A percentile compares a stretch with the other conserved stretches of the same genome.
Conservation (phyloP, 306 rosid genomes). For the Begonia fuchsioides region DNA sequence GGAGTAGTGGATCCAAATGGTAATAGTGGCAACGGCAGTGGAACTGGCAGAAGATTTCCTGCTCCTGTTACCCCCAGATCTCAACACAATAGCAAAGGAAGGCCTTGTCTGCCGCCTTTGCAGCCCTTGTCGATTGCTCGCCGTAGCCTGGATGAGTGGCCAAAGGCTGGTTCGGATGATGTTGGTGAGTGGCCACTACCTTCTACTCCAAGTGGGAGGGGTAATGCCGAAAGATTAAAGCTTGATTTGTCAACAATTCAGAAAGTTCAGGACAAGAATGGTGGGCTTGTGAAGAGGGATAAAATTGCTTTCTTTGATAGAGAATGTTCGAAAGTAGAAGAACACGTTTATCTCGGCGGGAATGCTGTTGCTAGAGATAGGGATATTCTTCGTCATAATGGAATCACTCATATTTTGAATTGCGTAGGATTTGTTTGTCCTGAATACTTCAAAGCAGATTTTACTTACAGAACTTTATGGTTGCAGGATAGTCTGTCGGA, state of each 20-base stretch:
- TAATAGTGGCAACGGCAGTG: constrained; percentile 12
- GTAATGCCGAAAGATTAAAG: constrained; percentile 80
- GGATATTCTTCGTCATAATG: constrained; percentile 72
- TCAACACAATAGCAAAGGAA: constrained; percentile 75
- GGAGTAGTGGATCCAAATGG: constrained; percentile 43
- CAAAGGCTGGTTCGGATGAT: constrained; percentile 85
- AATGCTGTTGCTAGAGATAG: constrained; percentile 93
- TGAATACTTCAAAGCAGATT: constrained; percentile 77
- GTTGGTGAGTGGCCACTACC: constrained; percentile 97
- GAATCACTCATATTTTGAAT: constrained; percentile 85
- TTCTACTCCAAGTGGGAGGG: constrained; percentile 80
- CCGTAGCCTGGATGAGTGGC: constrained; percentile 97
- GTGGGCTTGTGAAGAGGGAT: constrained; percentile 93
- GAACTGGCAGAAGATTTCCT: constrained; percentile 45
- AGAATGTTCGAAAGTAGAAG: constrained; percentile 90
- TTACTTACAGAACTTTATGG: constrained; percentile 91
- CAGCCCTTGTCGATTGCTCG: constrained; percentile 92
- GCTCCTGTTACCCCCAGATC: constrained; percentile 85
- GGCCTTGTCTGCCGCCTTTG: constrained; percentile 79
- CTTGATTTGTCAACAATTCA: constrained; percentile 92
- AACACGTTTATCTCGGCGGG: constrained; percentile 92
- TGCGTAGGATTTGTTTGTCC: constrained; percentile 99
- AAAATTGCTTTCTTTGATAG: constrained; percentile 96
- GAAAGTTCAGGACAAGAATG: constrained; percentile 59
- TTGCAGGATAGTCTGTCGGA: constrained; percentile 93